Base-by-base conservation (phyloP, 148 eudicot species). In the Silene conica region DNA sequence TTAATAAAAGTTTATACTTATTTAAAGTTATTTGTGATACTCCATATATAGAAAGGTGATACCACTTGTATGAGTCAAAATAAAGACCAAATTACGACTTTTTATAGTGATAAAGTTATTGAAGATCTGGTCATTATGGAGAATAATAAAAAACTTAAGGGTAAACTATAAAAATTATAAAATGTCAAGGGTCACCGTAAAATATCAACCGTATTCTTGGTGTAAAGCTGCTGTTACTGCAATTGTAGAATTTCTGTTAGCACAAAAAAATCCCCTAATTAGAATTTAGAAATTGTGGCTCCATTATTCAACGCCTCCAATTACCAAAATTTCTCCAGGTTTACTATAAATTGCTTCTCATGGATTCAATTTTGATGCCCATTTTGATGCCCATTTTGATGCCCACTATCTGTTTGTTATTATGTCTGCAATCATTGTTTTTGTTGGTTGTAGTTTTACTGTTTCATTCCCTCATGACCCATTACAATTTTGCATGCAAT, bases 401-500 rank as follows among this genome's bases (percentile, higher is more conserved):
- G 28, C 63, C 13, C 72, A 69, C 45, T 59, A 59, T 67, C 15
- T 75, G 82, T 65, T 71, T 65, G 68, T 64, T 64, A 23, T 56
- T 64, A 45, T 75, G 74, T 75, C 55, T 70, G 48, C 45, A 45
- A 69, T 54, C 26, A n/a, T 58, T 0, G 3, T 57, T 23, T 25
- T 9, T 69, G 14, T 58, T 68, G 12, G 31, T 22, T 69, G 20
- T 31, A 11, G 43, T 68, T 25, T 8, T 70, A 65, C 54, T 70
- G 41, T 79, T 71, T 28, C 11, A 71, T 41, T 70, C 67, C 31
- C 46, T 25, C 26, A 69, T 74, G n/a, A 62, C 28, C 22, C 66
- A 23, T 52, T 64, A 15, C 0, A 26, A 45, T 2, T 45, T 46
- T 50, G n/a, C 82, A 70, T 66, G 73, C 82, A 80, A 48, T 75